These are phyloP conservation scores for Jimgerdemannia lactiflua DNA, from an alignment of 192 early-diverging fungal genomes.

Conservation along the genomic window DNA sequence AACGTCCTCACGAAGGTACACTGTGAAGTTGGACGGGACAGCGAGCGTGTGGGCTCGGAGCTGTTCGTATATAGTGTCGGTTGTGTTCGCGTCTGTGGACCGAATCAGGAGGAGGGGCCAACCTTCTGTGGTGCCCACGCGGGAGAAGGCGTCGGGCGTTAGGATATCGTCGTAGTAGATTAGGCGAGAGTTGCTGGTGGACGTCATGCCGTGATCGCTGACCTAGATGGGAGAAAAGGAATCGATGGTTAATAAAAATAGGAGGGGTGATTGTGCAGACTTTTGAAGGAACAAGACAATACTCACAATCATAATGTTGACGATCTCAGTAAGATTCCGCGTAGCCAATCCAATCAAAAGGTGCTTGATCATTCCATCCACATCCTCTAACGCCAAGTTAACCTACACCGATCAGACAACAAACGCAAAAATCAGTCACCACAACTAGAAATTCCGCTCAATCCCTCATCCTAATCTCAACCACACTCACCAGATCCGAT, in stretches of 20 bases:
- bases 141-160: constrained; percentile 28
- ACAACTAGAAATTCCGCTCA: not conserved
- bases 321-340: constrained; percentile 56
- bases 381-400: constrained; percentile 45
- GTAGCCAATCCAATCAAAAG: constrained; percentile 51
- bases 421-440: not conserved
- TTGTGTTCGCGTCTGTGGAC: constrained; percentile 38
- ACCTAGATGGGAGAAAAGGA: constrained; percentile 30
- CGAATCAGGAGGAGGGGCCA: constrained; percentile 65
- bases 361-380: constrained; percentile 60
- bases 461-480: constrained; percentile 36
- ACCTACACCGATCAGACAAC: constrained; percentile 31
- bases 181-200: constrained; percentile 38
- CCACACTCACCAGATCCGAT: constrained; percentile 49
- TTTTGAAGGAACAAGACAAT: constrained; percentile 18
- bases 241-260: not conserved
- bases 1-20: constrained; percentile 71
- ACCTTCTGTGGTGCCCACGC: constrained; percentile 51
- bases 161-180: constrained; percentile 72
- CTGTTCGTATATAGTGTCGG: constrained; percentile 46
- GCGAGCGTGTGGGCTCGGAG: constrained; percentile 34
- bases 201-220: constrained; percentile 92
- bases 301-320: constrained; percentile 56
- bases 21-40: constrained; percentile 38
- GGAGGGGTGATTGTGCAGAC: too few relatives aligned